phyloP scores from a whole-genome alignment of 495 filamentous ascomycete species.

The Friedmanniomyces simplex region DNA sequence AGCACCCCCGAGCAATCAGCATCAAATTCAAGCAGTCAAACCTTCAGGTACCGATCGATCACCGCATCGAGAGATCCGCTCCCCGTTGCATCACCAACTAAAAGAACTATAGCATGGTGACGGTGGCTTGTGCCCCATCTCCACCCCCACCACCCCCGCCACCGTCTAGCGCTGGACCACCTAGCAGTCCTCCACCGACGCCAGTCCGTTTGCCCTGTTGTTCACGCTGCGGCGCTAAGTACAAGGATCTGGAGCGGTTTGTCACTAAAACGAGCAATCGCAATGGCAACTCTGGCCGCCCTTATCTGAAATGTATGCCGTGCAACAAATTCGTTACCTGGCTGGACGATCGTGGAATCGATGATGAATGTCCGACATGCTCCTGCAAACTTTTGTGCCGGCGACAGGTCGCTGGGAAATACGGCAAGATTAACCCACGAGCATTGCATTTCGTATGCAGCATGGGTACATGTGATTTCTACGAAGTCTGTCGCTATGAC shows the following conservation, averaged over 20 bases:
- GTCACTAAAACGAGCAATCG: neutral
- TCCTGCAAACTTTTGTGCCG: neutral
- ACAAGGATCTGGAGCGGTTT: neutral
- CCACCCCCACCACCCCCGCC: no score
- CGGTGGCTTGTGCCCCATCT: no score
- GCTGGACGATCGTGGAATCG: neutral
- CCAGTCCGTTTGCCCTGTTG: neutral
- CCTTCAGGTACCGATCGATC: no score
- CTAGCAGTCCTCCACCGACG: no score
- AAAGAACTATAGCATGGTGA: no score
- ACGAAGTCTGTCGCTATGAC: neutral
- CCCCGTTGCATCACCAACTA: no score
- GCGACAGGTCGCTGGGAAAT: neutral
- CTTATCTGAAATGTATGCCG: conserved; percentile 1
- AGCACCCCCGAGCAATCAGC: no score
- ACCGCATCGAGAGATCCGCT: no score
- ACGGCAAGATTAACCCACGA: neutral
- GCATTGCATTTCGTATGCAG: conserved; percentile 3
- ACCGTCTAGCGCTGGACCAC: no score
- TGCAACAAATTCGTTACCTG: conserved; percentile 2
- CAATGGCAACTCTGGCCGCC: conserved; percentile 1
- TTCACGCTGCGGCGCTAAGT: neutral
- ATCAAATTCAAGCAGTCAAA: no score
- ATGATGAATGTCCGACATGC: neutral
- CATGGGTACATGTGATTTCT: neutral